Conservation (phyloP, 192 early-diverging fungal species). For the Linnemannia zychae region DNA sequence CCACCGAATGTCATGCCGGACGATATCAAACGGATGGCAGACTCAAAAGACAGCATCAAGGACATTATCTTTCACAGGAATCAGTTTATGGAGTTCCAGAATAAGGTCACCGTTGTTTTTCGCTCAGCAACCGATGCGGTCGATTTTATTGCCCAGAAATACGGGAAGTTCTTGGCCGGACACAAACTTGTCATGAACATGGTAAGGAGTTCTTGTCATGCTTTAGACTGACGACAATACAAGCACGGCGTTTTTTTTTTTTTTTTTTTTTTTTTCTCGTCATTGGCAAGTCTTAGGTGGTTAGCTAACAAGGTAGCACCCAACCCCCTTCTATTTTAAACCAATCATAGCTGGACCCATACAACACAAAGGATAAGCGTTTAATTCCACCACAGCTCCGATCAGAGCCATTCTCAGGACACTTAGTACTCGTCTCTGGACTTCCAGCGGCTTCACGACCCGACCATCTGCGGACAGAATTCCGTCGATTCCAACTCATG, state of each 20-base stretch:
- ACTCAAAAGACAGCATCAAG: slow-evolving; percentile 31
- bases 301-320: no score
- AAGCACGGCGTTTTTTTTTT: no score
- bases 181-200: slow-evolving; percentile 46
- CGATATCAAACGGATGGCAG: slow-evolving; percentile 45
- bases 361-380: slow-evolving; percentile 32
- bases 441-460: slow-evolving; percentile 40
- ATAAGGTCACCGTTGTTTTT: slow-evolving; percentile 41
- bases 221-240: neutral
- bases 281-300: no score
- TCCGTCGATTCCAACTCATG: slow-evolving; percentile 52
- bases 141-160: slow-evolving; percentile 44
- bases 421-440: slow-evolving; percentile 43
- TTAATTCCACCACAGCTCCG: slow-evolving; percentile 28
- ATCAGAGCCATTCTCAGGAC: slow-evolving; percentile 40
- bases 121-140: slow-evolving; percentile 54
- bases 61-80: slow-evolving; percentile 51
- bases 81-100: slow-evolving; percentile 42
- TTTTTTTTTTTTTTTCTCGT: no score
- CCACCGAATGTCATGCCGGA: slow-evolving; percentile 50
- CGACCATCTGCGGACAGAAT: slow-evolving; percentile 44
- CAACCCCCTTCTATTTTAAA: slow-evolving; percentile 2
- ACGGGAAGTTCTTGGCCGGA: slow-evolving; percentile 39
- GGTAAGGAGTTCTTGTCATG: slow-evolving; percentile 28
- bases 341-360: slow-evolving; percentile 40